Conservation (phyloP, 108 stramenopile species). For the Skeletonema potamos region DNA sequence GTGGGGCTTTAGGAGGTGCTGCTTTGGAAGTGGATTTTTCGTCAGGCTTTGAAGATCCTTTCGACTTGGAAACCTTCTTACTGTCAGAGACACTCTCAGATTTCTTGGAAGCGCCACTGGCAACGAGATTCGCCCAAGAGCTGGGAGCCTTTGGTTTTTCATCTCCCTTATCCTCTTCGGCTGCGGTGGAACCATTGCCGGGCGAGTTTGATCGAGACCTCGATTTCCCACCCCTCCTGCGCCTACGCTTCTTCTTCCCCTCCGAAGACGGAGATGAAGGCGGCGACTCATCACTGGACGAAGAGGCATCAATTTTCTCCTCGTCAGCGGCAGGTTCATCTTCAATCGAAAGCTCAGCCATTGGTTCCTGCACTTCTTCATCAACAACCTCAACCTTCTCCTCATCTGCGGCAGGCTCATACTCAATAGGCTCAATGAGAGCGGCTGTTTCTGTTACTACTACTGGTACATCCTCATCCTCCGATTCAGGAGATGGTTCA, state of each 20-base stretch:
- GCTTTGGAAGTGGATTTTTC: constrained; percentile 9
- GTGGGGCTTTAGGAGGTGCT: constrained; percentile 27
- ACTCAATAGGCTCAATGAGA: constrained; percentile 16
- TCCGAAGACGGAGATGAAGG: constrained; percentile 21
- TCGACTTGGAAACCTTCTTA: constrained; percentile 13
- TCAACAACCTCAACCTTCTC: constrained; percentile 25
- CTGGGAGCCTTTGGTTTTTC: constrained; percentile 61
- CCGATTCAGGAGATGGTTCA: constrained; percentile 23
- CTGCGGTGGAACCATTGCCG: not conserved
- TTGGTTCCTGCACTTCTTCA: not conserved
- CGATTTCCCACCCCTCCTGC: constrained; percentile 41
- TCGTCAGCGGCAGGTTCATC: constrained; percentile 27
- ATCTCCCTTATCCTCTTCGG: constrained; percentile 14
- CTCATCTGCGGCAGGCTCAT: constrained; percentile 37
- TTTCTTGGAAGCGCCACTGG: constrained; percentile 51
- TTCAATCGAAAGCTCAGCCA: constrained; percentile 3
- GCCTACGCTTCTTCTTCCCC: constrained; percentile 28
- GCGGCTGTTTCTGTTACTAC: constrained; percentile 9
- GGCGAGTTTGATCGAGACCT: constrained; percentile 45
- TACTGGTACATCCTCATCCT: constrained; percentile 46
- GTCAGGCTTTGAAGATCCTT: constrained; percentile 10
- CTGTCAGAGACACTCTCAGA: constrained; percentile 9
- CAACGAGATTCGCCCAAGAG: constrained; percentile 86
- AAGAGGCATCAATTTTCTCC: constrained; percentile 31
- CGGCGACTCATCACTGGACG: constrained; percentile 8